Conservation (phyloP, 179 eudicot species). For the Monotropa hypopitys region DNA sequence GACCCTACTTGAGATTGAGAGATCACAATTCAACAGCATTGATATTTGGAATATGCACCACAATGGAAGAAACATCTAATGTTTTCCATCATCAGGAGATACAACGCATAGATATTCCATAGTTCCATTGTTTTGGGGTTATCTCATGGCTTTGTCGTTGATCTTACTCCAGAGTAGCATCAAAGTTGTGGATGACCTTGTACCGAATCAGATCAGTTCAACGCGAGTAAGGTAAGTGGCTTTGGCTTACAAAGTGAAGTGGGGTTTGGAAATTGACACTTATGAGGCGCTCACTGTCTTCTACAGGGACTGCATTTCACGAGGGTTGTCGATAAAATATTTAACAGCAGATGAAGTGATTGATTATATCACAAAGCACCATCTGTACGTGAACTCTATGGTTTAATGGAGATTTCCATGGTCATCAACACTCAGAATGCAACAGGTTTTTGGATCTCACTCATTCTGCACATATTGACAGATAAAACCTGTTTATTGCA, state of each 20-base stretch:
- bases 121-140: neutral
- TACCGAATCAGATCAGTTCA: slow-evolving; percentile 80
- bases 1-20: neutral
- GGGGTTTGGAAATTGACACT: neutral
- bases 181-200: slow-evolving; percentile 65
- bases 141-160: neutral
- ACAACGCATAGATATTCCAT: neutral
- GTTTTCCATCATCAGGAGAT: neutral
- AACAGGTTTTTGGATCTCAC: neutral
- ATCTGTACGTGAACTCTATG: slow-evolving; percentile 27
- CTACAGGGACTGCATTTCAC: slow-evolving; percentile 58
- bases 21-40: neutral
- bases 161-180: slow-evolving; percentile 46
- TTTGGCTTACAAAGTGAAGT: neutral
- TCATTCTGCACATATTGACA: neutral
- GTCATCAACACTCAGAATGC: neutral
- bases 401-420: neutral
- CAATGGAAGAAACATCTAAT: neutral
- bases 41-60: neutral
- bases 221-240: slow-evolving; percentile 58
- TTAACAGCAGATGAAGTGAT: slow-evolving; percentile 72
- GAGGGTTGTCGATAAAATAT: slow-evolving; percentile 65
- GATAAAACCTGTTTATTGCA: neutral
- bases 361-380: slow-evolving; percentile 43
- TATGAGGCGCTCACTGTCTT: slow-evolving; percentile 1